Percentiles rank a stretch among this genome's conserved stretches.
Conservation (phyloP, 1,139 yeast genomes). For the Wickerhamomyces sp. region DNA sequence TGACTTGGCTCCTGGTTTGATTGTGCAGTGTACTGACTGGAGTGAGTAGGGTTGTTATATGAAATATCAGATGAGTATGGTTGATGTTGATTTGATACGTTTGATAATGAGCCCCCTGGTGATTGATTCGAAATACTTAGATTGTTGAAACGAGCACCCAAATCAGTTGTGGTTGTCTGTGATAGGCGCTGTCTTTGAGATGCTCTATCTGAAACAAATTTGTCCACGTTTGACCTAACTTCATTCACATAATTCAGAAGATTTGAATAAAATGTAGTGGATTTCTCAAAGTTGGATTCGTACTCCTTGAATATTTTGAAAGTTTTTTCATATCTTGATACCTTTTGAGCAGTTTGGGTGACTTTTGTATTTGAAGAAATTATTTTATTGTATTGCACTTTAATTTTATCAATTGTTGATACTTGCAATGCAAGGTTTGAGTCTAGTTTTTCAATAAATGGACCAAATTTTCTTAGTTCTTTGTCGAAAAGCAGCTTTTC, state of each 20-base stretch:
- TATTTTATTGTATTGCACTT: slow-evolving; percentile 53
- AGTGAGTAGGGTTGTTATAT: slow-evolving; percentile 4
- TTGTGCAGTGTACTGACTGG: background rate
- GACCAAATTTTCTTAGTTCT: slow-evolving; percentile 75
- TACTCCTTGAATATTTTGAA: slow-evolving; percentile 54
- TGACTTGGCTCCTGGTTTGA: slow-evolving; percentile 5
- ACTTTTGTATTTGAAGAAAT: slow-evolving; percentile 38
- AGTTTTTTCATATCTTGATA: slow-evolving; percentile 46
- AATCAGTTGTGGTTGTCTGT: slow-evolving; percentile 4
- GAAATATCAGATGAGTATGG: slow-evolving; percentile 6
- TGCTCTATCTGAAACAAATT: slow-evolving; percentile 31
- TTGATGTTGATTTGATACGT: slow-evolving; percentile 8
- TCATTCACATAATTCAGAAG: slow-evolving; percentile 42
- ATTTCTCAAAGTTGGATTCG: slow-evolving; percentile 54
- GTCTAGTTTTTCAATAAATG: slow-evolving; percentile 63
- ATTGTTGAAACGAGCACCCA: slow-evolving; percentile 12
- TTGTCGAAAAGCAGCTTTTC: slow-evolving; percentile 59
- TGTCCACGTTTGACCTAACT: slow-evolving; percentile 33
- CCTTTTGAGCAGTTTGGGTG: slow-evolving; percentile 29
- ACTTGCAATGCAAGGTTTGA: slow-evolving; percentile 55
- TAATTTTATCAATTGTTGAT: slow-evolving; percentile 53
- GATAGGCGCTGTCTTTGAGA: slow-evolving; percentile 27
- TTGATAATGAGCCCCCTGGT: slow-evolving; percentile 12
- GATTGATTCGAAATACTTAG: slow-evolving; percentile 14
- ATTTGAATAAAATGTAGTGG: slow-evolving; percentile 52